Percentiles rank a stretch among this genome's conserved stretches.
phyloP scores from a whole-genome alignment of 768 basidiomycete species.

The Dacryopinax spathularia region DNA sequence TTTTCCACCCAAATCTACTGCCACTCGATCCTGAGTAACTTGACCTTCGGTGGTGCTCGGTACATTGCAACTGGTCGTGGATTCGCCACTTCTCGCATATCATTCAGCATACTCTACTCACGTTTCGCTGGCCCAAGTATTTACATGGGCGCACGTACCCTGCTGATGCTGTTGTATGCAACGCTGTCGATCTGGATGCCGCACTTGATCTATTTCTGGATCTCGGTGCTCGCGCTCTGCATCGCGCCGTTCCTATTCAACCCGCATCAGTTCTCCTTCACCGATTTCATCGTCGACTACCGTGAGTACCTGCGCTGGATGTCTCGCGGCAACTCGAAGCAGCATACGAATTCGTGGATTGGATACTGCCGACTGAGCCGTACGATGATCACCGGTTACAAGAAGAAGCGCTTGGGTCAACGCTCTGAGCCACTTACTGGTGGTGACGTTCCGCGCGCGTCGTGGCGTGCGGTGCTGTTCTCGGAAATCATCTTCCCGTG shows the following conservation, averaged over 20 bases:
- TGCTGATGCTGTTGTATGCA: constrained; percentile 86
- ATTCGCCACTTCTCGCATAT: constrained; percentile 89
- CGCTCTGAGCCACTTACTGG: constrained; percentile 94
- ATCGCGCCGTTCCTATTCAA: constrained; percentile 97
- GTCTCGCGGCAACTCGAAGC: constrained; percentile 93
- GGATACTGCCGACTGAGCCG: constrained; percentile 96
- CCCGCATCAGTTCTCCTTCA: constrained; percentile 96
- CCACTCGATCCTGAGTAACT: constrained; percentile 89
- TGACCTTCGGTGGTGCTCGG: constrained; percentile 94
- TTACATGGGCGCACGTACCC: constrained; percentile 87
- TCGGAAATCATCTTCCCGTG: constrained; percentile 79
- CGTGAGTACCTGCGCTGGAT: constrained; percentile 99
- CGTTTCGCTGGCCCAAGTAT: constrained; percentile 98
- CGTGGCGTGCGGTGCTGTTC: constrained; percentile 78
- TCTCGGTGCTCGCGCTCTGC: constrained; percentile 83
- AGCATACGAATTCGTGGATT: constrained; percentile 97
- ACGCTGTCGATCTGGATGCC: constrained; percentile 85
- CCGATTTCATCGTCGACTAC: constrained; percentile 93
- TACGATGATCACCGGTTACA: constrained; percentile 99
- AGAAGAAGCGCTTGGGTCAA: constrained; percentile 91
- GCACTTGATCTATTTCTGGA: constrained; percentile 94
- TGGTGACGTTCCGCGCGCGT: constrained; percentile 84
- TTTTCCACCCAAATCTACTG: constrained; percentile 98
- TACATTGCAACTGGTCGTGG: constrained; percentile 99
- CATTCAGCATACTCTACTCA: constrained; percentile 90